These are phyloP conservation scores for Cercospora sp. DNA, from an alignment of 2,329 filamentous ascomycete genomes.

Conservation along the genomic window DNA sequence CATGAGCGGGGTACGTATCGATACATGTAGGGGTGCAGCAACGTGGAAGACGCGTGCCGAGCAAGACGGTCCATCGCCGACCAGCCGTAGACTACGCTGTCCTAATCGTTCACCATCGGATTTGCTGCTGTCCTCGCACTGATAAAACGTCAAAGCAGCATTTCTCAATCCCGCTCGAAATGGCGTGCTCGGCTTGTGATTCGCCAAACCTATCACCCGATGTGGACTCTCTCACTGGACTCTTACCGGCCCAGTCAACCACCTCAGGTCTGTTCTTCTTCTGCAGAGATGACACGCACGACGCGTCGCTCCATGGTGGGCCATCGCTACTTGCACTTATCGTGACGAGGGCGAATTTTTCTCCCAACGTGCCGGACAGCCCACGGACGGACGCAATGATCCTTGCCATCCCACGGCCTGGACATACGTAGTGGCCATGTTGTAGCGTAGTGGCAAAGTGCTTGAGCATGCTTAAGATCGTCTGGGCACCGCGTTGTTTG, in stretches of 20 bases:
- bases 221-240: not conserved
- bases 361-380: not conserved
- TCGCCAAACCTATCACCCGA: constrained; percentile 1
- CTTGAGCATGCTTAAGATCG: constrained; percentile 14
- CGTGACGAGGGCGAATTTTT: not conserved
- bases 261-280: not conserved
- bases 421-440: not conserved
- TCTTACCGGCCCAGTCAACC: not conserved
- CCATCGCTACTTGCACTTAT: not conserved
- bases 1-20: constrained; percentile 5
- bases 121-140: not conserved
- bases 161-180: constrained; percentile 9
- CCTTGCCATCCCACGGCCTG: constrained; percentile 9
- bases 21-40: constrained; percentile 3
- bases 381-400: constrained; percentile 4
- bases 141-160: constrained; percentile 5
- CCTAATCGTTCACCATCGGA: not conserved
- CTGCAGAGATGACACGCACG: not conserved
- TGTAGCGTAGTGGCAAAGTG: constrained; percentile 11
- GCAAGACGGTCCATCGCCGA: constrained; percentile 16
- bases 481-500: constrained; percentile 7
- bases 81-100: constrained; percentile 6
- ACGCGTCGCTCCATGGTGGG: not conserved
- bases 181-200: constrained; percentile 14
- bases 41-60: constrained; percentile 18